Evolutionary conservation across 2,329 filamentous ascomycete species (phyloP).

Genomic region (Cryphonectria parasitica): DNA sequence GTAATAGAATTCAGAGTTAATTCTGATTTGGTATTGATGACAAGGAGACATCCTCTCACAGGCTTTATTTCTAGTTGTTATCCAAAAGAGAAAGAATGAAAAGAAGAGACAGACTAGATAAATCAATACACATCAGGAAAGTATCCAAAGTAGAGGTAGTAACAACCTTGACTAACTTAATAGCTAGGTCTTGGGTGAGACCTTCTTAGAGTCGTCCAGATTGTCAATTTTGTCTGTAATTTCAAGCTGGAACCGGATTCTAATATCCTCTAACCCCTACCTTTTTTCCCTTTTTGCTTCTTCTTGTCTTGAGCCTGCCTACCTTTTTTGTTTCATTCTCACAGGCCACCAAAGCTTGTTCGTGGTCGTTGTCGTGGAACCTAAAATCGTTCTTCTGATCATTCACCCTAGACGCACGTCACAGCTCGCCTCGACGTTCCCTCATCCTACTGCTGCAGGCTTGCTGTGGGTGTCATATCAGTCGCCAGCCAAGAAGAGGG

Average conservation of each 20-base stretch:
- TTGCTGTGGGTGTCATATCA: slow-evolving; percentile 58
- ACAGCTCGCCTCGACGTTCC: slow-evolving; percentile 70
- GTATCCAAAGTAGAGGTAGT: too few species aligned
- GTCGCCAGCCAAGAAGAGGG: too few species aligned
- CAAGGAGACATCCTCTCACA: too few species aligned
- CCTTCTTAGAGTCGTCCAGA: neutral
- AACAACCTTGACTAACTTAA: too few species aligned
- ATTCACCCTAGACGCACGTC: neutral
- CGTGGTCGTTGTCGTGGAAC: neutral
- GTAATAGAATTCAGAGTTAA: neutral
- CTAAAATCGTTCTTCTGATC: neutral
- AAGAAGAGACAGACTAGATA: too few species aligned
- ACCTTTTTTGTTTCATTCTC: neutral
- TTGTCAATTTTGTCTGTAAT: neutral
- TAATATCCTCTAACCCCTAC: neutral
- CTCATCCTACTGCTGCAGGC: slow-evolving; percentile 70
- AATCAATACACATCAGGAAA: too few species aligned
- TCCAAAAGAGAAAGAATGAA: too few species aligned
- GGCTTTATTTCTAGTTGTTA: too few species aligned
- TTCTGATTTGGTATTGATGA: too few species aligned
- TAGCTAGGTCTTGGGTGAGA: neutral
- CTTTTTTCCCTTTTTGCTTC: neutral
- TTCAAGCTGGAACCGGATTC: neutral
- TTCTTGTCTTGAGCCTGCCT: too few species aligned
- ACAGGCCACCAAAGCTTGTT: neutral